These are phyloP conservation scores for Cyberlindnera lachancei DNA, from an alignment of 805 yeast species.

Conservation along the genomic window DNA sequence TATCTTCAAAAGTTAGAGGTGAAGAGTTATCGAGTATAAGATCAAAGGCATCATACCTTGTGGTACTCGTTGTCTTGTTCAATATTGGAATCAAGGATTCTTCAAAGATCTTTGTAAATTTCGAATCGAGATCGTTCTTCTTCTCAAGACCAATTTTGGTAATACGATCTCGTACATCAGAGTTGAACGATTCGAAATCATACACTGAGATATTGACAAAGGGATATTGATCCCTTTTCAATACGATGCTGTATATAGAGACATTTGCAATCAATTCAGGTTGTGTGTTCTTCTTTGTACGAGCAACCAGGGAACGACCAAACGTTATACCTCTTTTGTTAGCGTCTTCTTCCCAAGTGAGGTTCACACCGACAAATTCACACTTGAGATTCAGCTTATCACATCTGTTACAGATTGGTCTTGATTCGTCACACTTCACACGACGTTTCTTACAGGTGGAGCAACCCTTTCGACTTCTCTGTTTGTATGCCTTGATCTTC, in stretches of 20 bases:
- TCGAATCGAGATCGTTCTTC: too few relatives aligned
- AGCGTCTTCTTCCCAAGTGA: conserved; percentile 34
- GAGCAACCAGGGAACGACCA: conserved; percentile 27
- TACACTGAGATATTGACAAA: conserved; percentile 7
- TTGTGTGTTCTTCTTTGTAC: conserved; percentile 4
- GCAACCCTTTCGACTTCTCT: conserved; percentile 38
- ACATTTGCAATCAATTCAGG: too few relatives aligned
- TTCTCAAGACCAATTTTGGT: conserved; percentile 1
- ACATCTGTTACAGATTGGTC: conserved; percentile 28
- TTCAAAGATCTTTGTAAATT: conserved; percentile 11
- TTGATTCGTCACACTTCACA: conserved; percentile 38
- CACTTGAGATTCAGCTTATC: conserved; percentile 19
- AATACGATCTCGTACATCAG: too few relatives aligned
- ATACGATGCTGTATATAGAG: conserved; percentile 1
- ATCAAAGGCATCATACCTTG: conserved; percentile 13
- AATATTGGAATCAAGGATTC: conserved; percentile 10
- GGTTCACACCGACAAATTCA: conserved; percentile 13
- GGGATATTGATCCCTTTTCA: conserved; percentile 8
- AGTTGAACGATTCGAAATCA: too few relatives aligned
- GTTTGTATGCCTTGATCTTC: conserved; percentile 16
- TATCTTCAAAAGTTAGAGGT: conserved; percentile 13
- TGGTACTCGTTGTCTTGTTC: too few relatives aligned
- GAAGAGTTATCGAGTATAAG: conserved; percentile 8
- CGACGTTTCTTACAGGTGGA: conserved; percentile 41
- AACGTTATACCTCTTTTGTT: conserved; percentile 27